Base-by-base conservation (phyloP, 306 rosid genomes). In the Vigna angularis region DNA sequence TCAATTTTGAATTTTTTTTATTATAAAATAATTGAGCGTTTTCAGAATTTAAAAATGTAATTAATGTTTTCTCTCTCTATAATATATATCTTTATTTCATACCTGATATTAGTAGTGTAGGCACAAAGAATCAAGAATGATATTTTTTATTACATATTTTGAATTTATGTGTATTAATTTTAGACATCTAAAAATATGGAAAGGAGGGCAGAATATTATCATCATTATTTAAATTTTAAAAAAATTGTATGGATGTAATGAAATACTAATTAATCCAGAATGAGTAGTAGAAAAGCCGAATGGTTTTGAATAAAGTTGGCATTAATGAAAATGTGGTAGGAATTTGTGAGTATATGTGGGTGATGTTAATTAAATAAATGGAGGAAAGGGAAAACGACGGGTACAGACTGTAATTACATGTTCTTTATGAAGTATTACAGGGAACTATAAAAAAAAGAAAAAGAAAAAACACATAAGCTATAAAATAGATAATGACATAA, bases 401-500 rank as follows among this genome's bases (percentile, higher is more conserved):
- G 36, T 66, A 53, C 49, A 28, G 53, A 14, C n/a, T 76, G 71
- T 50, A 75, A 61, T 75, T 24, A 67, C 15, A 42, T 32, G 63
- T 48, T 30, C 45, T 1, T 48, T 68, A 36, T 40, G 48, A 55
- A 64, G 2, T 24, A 17, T 81, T 70, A 53, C 28, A 51, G 0
- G 26, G 63, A 70, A 57, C 45, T 63, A 40, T 10, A 66, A 66
- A 8, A n/a, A 15, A 4, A 8, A 5, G 0, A 3, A 38, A 82
- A 56, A 36, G 49, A 42, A 45, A 49, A 64, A 77, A 76, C 66
- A 24, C 79, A 77, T 10, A 85, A 75, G 38, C 77, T 72, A 71
- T 70, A 68, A 79, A 70, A 57, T 36, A 71, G 77, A 83, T 76
- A 51, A 83, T 55, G 83, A 79, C 80, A 86, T 78, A 74, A 40